Evolutionary conservation across 495 filamentous ascomycete genomes (phyloP), one percentile per base, ranked within the genome.

Genomic region (Aspergillus leporis): DNA sequence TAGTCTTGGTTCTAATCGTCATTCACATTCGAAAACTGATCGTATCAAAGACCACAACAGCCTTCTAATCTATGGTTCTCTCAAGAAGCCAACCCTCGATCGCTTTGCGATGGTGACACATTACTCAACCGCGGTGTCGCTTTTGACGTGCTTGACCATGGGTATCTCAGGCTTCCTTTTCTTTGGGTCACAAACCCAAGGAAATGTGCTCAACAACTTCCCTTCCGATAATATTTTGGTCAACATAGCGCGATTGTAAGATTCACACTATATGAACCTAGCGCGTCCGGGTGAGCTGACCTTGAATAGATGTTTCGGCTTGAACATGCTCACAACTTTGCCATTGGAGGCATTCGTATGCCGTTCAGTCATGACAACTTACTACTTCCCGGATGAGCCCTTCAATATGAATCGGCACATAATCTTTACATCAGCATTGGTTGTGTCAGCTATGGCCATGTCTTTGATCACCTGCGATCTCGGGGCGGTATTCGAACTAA

Each of bases 191-290:
- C 85, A 88, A 59, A 98, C 94, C 0, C 78, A 91, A 65, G 94
- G 94, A 56, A 98, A 98, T 70, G 91, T 98, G 40, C 85, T 98
- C 55, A 98, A 98, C 76, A 98, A 98, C 74, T 97, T 98, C 69
- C 91, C 94, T 4, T 79, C 84, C 8, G 84, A 92, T 67, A 97
- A 96, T 71, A 82, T 87, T 59, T 84, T 98, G 83, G 90, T 97
- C 62, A 98, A 97, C 70, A 84, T 98, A 54, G 94, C 94, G 43
- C 85, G 94, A 64, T 79, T 98, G 84, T 88, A 76, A 64, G 14
- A 38, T 4, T 3, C 25, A 8, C 25, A 9, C 6, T 4, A 32
- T 32, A 49, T 10, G 30, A 13, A 21, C 18, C 30, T 5, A 32
- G 25, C 18, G 30, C 12, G 25, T 18, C 51, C 55, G 25, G 14